phyloP scores from a whole-genome alignment of 1,284 basidiomycete genomes.

The Ustilago trichophora region DNA sequence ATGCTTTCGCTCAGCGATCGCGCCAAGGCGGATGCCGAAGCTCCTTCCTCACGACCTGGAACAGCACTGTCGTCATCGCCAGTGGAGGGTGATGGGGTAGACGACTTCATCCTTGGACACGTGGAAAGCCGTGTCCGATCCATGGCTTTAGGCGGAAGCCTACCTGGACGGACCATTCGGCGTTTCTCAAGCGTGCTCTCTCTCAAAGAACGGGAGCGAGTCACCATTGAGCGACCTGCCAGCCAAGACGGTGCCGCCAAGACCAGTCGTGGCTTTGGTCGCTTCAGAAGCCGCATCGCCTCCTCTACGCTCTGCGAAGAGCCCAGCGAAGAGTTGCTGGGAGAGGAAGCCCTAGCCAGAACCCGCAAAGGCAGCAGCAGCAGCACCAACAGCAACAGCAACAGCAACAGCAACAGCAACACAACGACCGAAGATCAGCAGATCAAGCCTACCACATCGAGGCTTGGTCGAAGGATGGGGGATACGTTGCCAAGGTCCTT shows the following conservation, averaged over 20 bases:
- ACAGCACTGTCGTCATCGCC: constrained; percentile 14
- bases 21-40: constrained; percentile 36
- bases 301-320: constrained; percentile 29
- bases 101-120: constrained; percentile 39
- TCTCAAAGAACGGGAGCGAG: constrained; percentile 23
- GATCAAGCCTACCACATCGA: neutral
- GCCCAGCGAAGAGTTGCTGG: constrained; percentile 12
- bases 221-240: constrained; percentile 19
- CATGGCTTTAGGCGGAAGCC: constrained; percentile 19
- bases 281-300: constrained; percentile 28
- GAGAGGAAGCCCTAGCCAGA: neutral
- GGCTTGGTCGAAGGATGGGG: constrained; percentile 14
- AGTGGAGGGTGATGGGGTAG: constrained; percentile 1
- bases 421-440: constrained; percentile 3
- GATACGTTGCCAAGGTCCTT: constrained; percentile 25
- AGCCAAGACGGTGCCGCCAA: constrained; percentile 22
- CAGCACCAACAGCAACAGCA: neutral
- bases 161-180: constrained; percentile 18
- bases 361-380: neutral
- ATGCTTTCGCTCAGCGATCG: constrained; percentile 39
- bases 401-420: too few species aligned
- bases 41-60: constrained; percentile 5
- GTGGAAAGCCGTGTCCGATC: constrained; percentile 24
- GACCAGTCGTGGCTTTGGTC: constrained; percentile 22
- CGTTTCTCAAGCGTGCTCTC: constrained; percentile 42